These are phyloP conservation scores for Linanthus parryae DNA, from an alignment of 148 eudicot genomes.

Conservation along the genomic window DNA sequence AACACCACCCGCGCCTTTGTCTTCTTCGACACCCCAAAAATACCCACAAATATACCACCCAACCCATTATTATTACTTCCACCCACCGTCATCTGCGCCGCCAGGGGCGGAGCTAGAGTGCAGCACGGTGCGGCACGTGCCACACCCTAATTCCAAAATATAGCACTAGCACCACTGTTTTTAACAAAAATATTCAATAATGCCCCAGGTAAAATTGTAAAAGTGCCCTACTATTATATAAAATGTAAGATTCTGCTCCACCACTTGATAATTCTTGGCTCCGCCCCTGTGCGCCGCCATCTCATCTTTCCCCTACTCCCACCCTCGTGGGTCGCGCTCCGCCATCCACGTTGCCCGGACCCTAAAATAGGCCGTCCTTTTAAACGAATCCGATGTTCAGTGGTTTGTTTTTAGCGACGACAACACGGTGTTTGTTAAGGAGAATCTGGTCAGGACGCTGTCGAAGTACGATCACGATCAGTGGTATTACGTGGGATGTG, in stretches of 20 bases:
- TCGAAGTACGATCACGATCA: conserved; percentile 47
- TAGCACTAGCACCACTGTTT: too few species aligned
- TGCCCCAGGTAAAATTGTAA: too few species aligned
- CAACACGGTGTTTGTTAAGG: conserved; percentile 55
- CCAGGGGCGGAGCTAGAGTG: too few species aligned
- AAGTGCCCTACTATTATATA: too few species aligned
- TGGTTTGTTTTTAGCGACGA: conserved; percentile 76
- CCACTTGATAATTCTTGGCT: conserved; percentile 2
- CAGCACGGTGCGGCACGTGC: too few species aligned
- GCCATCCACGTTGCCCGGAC: conserved; percentile 61
- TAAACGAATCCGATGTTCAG: conserved; percentile 16
- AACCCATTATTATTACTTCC: too few species aligned
- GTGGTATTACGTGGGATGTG: conserved; percentile 55
- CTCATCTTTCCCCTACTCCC: conserved; percentile 42
- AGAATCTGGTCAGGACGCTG: conserved; percentile 36
- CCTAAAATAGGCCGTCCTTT: conserved; percentile 46
- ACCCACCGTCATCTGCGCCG: too few species aligned
- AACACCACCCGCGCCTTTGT: conserved; percentile 35
- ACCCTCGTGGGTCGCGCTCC: conserved; percentile 35
- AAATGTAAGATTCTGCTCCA: too few species aligned
- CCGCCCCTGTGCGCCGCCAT: conserved; percentile 23
- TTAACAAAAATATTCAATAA: too few species aligned
- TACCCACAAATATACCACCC: too few species aligned
- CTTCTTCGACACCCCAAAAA: conserved; percentile 59
- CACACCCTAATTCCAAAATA: too few species aligned